phyloP scores from a whole-genome alignment of 345 rosid species.

The Lumnitzera littorea region DNA sequence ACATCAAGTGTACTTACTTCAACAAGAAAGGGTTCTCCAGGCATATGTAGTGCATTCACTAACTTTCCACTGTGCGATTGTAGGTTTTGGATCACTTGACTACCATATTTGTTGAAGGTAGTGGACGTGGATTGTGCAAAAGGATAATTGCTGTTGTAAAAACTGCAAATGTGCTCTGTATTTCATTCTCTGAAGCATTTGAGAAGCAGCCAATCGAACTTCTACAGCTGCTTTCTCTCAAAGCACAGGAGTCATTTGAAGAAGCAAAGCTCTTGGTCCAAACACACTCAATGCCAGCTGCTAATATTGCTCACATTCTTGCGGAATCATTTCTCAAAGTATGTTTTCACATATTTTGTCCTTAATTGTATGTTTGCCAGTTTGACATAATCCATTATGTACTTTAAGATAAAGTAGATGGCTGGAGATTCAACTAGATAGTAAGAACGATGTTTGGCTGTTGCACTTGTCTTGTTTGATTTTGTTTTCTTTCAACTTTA shows the following conservation, averaged over 20 bases:
- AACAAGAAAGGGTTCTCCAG: no score
- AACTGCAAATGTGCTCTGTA: slow-evolving; percentile 81
- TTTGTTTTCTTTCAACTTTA: no score
- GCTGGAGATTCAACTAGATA: no score
- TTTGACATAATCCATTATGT: no score
- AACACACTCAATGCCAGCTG: slow-evolving; percentile 77
- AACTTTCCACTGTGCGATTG: slow-evolving; percentile 10
- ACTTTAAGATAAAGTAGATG: no score
- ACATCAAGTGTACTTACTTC: no score
- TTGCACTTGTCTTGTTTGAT: no score
- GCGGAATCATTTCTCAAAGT: slow-evolving; percentile 97
- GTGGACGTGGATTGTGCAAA: slow-evolving; percentile 79
- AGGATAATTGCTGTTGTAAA: slow-evolving; percentile 77
- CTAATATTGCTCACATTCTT: slow-evolving; percentile 88
- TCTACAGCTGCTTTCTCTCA: slow-evolving; percentile 89
- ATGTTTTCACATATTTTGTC: slow-evolving; percentile 1
- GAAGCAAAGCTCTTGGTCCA: slow-evolving; percentile 83
- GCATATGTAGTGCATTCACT: slow-evolving; percentile 7
- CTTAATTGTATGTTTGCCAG: no score
- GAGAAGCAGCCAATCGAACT: slow-evolving; percentile 79
- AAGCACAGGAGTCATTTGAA: slow-evolving; percentile 96
- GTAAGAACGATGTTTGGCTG: no score
- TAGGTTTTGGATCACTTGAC: slow-evolving; percentile 79
- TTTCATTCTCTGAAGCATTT: slow-evolving; percentile 84
- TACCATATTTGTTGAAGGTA: slow-evolving; percentile 58